Evolutionary conservation across 805 yeast species (phyloP), one percentile per base, ranked within the genome.

Genomic region (Cyberlindnera euphorbiiphila): DNA sequence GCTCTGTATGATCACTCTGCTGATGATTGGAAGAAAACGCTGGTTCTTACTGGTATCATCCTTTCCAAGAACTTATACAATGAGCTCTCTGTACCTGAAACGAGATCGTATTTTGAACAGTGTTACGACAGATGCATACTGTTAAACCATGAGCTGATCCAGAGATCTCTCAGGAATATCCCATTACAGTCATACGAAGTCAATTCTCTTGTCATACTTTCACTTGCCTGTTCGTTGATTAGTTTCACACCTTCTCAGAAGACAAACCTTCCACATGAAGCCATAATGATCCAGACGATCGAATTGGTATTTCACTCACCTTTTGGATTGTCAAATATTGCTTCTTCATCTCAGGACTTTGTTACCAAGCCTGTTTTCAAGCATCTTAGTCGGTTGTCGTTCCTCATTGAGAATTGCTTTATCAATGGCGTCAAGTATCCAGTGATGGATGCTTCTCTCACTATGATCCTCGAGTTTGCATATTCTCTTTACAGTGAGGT

Each of bases 311-410:
- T 51, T 41, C 31, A 28, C 13, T 49, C 56, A 4, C 51, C 53
- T 1, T 35, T 40, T 10, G 55, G 60, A 7, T 19, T 54, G 6
- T 11, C 33, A 1, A 9, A 16, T 18, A 3, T 23, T 21, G 46
- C 40, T 3, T 34, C 29, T 20, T n/a, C 23, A 15, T n/a, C n/a
- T n/a, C 32, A 5, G 35, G 43, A n/a, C 19, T 29, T 29, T 32
- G 36, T 12, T 9, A 14, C 9, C 7, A 32, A 12, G 15, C 81
- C 82, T 0, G 67, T 68, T 2, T 42, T 71, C 20, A 71, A 68
- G 39, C 75, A 75, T 45, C 47, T 77, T 29, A 76, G 67, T 50
- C 61, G 69, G 31, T 43, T 78, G 15, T 67, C 82, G 0, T 64
- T 66, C 31, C 47, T 78, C 3, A 46, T 71, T 25, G 73, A 71